Conservation (phyloP, 441 rosid genomes). For the Gossypium schwendimanii region DNA sequence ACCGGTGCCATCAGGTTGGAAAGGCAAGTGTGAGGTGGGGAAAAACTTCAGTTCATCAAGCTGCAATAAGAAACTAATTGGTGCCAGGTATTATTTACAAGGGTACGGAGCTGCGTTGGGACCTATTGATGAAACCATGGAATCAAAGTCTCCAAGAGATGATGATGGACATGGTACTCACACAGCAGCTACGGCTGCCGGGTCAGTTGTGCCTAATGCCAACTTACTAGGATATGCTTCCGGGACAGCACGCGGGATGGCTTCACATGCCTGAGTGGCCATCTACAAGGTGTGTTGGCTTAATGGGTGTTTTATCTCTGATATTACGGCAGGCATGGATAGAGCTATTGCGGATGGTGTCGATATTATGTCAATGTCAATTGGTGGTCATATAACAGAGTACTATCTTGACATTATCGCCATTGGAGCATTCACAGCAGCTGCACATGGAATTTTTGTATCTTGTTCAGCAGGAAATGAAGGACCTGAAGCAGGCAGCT, state of each 20-base stretch:
- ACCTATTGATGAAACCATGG: slow-evolving; percentile 24
- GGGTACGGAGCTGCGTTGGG: slow-evolving; percentile 29
- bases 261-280: slow-evolving; percentile 29
- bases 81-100: slow-evolving; percentile 24
- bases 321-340: slow-evolving; percentile 26
- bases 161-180: slow-evolving; percentile 33
- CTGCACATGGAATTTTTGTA: slow-evolving; percentile 23
- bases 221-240: slow-evolving; percentile 25
- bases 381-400: slow-evolving; percentile 23
- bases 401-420: slow-evolving; percentile 22
- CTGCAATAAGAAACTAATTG: slow-evolving; percentile 30
- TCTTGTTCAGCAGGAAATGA: slow-evolving; percentile 29
- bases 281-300: slow-evolving; percentile 29
- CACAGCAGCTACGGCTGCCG: slow-evolving; percentile 27
- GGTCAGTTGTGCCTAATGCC: slow-evolving; percentile 22
- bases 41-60: slow-evolving; percentile 19
- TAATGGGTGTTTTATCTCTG: slow-evolving; percentile 26
- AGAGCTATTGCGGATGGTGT: slow-evolving; percentile 28
- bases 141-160: slow-evolving; percentile 30
- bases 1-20: slow-evolving; percentile 25
- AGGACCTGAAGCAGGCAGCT: slow-evolving; percentile 16
- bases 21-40: slow-evolving; percentile 24
- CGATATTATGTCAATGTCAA: slow-evolving; percentile 26
- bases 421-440: slow-evolving; percentile 30
- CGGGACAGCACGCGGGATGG: slow-evolving; percentile 30